These are phyloP conservation scores for Piromyces sp. DNA, from an alignment of 192 early-diverging fungal genomes.

Conservation along the genomic window DNA sequence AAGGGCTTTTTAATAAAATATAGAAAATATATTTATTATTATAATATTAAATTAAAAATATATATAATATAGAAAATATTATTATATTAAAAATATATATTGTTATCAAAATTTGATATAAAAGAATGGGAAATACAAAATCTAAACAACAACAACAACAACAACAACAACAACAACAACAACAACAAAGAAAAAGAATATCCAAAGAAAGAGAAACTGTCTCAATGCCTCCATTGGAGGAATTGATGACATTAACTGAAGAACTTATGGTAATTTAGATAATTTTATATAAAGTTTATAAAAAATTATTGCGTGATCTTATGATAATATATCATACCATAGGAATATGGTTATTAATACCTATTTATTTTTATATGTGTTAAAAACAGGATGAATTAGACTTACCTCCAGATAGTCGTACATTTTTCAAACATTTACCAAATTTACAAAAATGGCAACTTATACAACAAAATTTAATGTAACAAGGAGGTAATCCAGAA, in stretches of 20 bases:
- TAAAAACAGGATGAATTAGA: not conserved
- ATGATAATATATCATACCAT: too few species aligned
- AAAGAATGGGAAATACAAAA: not conserved
- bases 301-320: too few species aligned
- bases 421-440: not conserved
- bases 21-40: too few species aligned
- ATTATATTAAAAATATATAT: too few species aligned
- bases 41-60: too few species aligned
- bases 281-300: too few species aligned
- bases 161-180: not conserved
- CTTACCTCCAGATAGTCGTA: not conserved
- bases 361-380: too few species aligned
- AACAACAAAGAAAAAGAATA: not conserved
- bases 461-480: not conserved
- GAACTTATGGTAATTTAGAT: not conserved
- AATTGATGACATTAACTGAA: not conserved
- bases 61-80: too few species aligned
- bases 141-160: not conserved
- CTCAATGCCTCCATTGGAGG: not conserved
- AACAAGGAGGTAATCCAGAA: not conserved
- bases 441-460: not conserved
- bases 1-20: not conserved
- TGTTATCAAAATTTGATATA: too few species aligned
- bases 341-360: too few species aligned
- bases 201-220: not conserved